Evolutionary conservation across 106 monocot species (phyloP), one percentile per base, ranked within the genome.

Genomic region (Agapanthus africanus): DNA sequence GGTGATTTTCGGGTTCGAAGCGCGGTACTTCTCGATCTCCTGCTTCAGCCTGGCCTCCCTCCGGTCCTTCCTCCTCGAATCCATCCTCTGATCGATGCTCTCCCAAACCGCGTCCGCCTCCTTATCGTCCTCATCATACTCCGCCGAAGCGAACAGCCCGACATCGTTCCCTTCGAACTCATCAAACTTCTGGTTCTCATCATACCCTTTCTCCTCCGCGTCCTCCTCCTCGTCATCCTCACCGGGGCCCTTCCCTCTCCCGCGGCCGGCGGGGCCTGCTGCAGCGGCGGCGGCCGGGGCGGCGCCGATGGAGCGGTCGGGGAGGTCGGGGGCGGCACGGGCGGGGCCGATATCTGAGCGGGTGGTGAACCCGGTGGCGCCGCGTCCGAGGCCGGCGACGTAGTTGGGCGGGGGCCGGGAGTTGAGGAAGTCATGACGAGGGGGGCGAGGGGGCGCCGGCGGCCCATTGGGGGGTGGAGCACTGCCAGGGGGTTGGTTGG

Each of bases 51-150:
- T 65, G 13, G 91, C 92, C 74, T 97, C 95, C 37, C 92, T 72
- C 63, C 92, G 71, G 39, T 92, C 95, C 84, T 97, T 92, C 52
- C 92, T 40, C 54, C 92, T 67, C 8, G 78, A 91, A 60, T 97
- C 95, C 95, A 97, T 97, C 76, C 86, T 41, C 74, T 81, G 70
- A 37, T 92, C 95, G 27, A 97, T 97, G 42, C 74, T 80, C 82
- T 97, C 95, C 95, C 95, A 97, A 23, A 97, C 92, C 0, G 88
- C 91, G 51, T 97, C 95, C 5, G 95, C 95, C 79, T 97, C 95
- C 68, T 79, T 88, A 69, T 97, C 95, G 59, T 97, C 95, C 46
- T 97, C 95, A n/a, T 97, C 95, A 19, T 97, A 97, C 79, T 97
- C 95, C 1, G 92, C 95, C 14, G 88, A 89, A 6, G 95, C 91